Base-by-base conservation (phyloP, 179 eudicot genomes). In the Silene coronaria region DNA sequence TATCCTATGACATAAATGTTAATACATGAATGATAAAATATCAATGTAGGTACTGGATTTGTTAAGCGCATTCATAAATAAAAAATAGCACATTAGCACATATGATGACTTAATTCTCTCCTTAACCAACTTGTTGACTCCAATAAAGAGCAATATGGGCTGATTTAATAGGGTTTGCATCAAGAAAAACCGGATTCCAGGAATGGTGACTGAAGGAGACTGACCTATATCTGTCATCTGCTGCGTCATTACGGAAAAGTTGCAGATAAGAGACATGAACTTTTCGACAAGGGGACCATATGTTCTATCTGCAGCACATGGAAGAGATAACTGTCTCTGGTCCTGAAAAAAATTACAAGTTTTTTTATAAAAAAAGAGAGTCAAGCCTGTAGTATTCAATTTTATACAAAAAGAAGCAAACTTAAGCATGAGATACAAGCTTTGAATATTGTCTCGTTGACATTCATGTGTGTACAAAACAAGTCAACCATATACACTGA, bases 161-260 rank as follows among this genome's bases (percentile, higher is more conserved):
- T 73, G 61, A 72, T n/a, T 23, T 68, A 14, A 12, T 6, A 38
- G n/a, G 16, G 45, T 78, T 57, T 11, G 66, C 6, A 26, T 62
- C 30, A 58, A 73, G 14, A 6, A 58, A 46, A 6, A 73, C 3
- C 14, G 32, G 23, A 55, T 21, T 51, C 46, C 10, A 64, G 16
- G 59, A 8, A 58, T 45, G 23, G 5, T 36, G 14, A 72, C 30
- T 19, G 65, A n/a, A 3, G 36, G 60, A 68, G 45, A 77, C 70
- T 61, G 34, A 92, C 98, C 97, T 86, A 93, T 93, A 83, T 91
- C 95, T 86, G 88, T 89, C 97, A 92, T 92, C 79, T 91, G 92
- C 74, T 89, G 96, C 74, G 75, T 87, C 97, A 92, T 92, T 91
- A 89, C 89, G 81, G 89, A 87, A 72, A 93, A 83, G 75, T 91